Conservation (phyloP, 2,329 filamentous ascomycete genomes). For the Penicillium sp. region DNA sequence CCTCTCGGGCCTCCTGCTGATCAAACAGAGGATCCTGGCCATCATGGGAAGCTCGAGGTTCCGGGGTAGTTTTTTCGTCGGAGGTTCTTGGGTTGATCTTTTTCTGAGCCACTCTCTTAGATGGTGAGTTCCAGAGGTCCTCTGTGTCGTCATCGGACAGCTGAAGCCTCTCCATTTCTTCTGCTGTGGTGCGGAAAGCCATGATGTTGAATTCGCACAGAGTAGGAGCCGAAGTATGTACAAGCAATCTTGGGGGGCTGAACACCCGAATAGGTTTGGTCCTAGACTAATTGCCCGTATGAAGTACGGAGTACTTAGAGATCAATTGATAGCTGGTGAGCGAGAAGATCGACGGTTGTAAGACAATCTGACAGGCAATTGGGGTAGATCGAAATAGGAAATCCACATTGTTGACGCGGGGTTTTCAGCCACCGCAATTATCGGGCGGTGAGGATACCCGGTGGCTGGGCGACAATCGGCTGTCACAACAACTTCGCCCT, state of each 20-base stretch:
- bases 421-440: conserved; percentile 15
- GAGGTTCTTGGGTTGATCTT: conserved; percentile 30
- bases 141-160: conserved; percentile 58
- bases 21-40: conserved; percentile 57
- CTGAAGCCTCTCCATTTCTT: conserved; percentile 53
- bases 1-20: conserved; percentile 68
- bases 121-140: conserved; percentile 60
- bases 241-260: not conserved
- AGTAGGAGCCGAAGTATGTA: not conserved
- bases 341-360: not conserved
- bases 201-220: conserved; percentile 29
- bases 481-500: conserved; percentile 21
- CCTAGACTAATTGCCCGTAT: not conserved
- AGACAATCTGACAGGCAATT: not conserved
- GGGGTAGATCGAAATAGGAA: conserved; percentile 14
- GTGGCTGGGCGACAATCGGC: conserved; percentile 27
- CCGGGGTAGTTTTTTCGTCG: conserved; percentile 37
- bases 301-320: not conserved
- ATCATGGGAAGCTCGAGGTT: conserved; percentile 43
- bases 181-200: conserved; percentile 40
- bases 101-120: conserved; percentile 38
- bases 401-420: conserved; percentile 19
- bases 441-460: conserved; percentile 19
- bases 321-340: not conserved
- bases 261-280: not conserved